Percentiles rank a stretch among this genome's conserved stretches.
Conservation (phyloP, 2,329 filamentous ascomycete species). For the Hymenotorrendiella dingleyae region DNA sequence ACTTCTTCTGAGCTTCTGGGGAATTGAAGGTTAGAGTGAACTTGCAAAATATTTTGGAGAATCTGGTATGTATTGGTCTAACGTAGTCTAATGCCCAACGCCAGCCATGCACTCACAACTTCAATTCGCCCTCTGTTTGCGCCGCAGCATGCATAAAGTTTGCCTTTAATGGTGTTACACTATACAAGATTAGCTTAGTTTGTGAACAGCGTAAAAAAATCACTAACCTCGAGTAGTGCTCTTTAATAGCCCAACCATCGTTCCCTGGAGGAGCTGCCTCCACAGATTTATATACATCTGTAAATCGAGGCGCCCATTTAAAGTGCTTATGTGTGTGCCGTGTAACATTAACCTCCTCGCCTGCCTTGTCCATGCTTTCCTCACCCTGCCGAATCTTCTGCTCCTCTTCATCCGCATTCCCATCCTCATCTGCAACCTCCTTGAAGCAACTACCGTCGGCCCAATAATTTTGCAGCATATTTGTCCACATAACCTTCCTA, state of each 20-base stretch:
- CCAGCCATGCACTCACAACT: conserved; percentile 67
- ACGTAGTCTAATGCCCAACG: conserved; percentile 27
- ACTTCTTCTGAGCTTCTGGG: conserved; percentile 12
- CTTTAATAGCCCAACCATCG: conserved; percentile 88
- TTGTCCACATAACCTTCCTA: conserved; percentile 72
- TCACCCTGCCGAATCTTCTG: conserved; percentile 64
- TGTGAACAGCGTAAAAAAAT: background rate
- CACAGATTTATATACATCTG: conserved; percentile 84
- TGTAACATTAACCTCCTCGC: conserved; percentile 28
- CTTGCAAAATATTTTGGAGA: no score
- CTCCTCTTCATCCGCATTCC: conserved; percentile 64
- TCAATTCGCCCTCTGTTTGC: conserved; percentile 65
- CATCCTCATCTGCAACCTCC: conserved; percentile 62
- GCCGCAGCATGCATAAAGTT: conserved; percentile 79
- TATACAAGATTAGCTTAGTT: conserved; percentile 32
- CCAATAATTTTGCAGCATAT: conserved; percentile 91
- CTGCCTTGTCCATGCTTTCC: conserved; percentile 36
- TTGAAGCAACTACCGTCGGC: conserved; percentile 77
- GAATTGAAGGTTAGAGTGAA: no score
- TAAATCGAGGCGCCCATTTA: conserved; percentile 87
- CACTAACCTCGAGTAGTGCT: conserved; percentile 75
- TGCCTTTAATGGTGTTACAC: conserved; percentile 83
- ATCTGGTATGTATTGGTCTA: conserved; percentile 29
- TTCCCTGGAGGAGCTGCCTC: conserved; percentile 72
- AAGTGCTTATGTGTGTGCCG: conserved; percentile 77